Evolutionary conservation across 2,329 filamentous ascomycete species (phyloP), one percentile per base, ranked within the genome.

Genomic region (Westerdykella ornata): DNA sequence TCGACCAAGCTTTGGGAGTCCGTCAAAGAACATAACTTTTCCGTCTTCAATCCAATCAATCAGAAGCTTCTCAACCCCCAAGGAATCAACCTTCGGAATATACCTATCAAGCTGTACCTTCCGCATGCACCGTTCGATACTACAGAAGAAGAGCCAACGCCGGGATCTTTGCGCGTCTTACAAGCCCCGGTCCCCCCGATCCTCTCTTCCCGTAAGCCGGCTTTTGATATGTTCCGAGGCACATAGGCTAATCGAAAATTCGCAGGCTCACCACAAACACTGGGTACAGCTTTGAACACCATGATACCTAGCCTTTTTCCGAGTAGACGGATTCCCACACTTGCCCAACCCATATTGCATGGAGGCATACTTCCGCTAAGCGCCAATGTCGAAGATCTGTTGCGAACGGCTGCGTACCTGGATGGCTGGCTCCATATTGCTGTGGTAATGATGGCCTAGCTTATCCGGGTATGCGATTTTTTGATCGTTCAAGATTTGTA

Each of bases 351-450:
- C 2, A 76, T 97, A 5, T 67, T 97, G 55, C 92, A 98, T 68
- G 92, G 92, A 1, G 86, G 82, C 1, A 76, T 81, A 1, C 77
- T 95, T 44, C 90, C 92, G 1, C 84, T 97, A 70, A 69, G 72
- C 44, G 85, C 88, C 1, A 82, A 82, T 17, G 66, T 98, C 14
- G 85, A 88, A 57, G 90, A 96, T 35, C 64, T 98, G 43, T 85
- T 92, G 68, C 77, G 81, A 42, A 84, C 84, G 57, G 84, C 85
- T 3, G 81, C 87, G 1, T 97, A 96, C 71, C 81, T 88, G 0
- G 92, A 98, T 67, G 92, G 92, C 0, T 98, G 89, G 84, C 66
- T 95, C 18, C 87, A 88, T 64, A 67, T 96, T 32, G 85, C 88
- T 39, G 77, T 96, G 4, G 75, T 82, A 15, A 83, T 94, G 71